These are phyloP conservation scores for Dipteronia dyeriana DNA, from an alignment of 345 rosid genomes.

Conservation along the genomic window DNA sequence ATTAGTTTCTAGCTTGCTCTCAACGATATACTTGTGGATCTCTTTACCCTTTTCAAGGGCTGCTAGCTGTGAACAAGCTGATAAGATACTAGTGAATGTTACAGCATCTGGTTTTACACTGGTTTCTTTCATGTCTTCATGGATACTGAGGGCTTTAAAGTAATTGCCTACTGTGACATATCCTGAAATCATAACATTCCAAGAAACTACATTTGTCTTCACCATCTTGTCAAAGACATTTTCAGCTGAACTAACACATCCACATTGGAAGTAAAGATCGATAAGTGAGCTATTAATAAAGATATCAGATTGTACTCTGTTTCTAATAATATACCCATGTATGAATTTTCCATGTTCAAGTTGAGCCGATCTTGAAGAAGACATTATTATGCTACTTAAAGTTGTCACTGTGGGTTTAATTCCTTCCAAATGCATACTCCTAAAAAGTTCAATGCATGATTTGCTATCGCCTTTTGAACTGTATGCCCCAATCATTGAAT, in stretches of 20 bases:
- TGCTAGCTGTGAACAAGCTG: slow-evolving; percentile 72
- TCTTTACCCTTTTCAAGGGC: slow-evolving; percentile 65
- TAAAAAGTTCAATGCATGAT: slow-evolving; percentile 52
- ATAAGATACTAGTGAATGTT: slow-evolving; percentile 56
- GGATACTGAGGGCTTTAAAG: slow-evolving; percentile 50
- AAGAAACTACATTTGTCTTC: slow-evolving; percentile 32
- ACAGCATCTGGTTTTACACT: slow-evolving; percentile 56
- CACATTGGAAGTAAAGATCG: slow-evolving; percentile 69
- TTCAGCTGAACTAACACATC: slow-evolving; percentile 51
- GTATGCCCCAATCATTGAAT: slow-evolving; percentile 57
- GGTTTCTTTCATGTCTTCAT: slow-evolving; percentile 44
- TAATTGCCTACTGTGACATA: slow-evolving; percentile 47
- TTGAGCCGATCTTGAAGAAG: slow-evolving; percentile 60
- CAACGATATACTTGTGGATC: slow-evolving; percentile 48
- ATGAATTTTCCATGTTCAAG: slow-evolving; percentile 54
- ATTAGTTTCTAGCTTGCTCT: slow-evolving; percentile 37
- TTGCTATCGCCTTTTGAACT: slow-evolving; percentile 48
- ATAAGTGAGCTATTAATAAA: slow-evolving; percentile 45
- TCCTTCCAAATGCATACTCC: slow-evolving; percentile 58
- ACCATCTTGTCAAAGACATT: slow-evolving; percentile 40
- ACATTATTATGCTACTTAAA: slow-evolving; percentile 52
- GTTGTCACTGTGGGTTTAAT: slow-evolving; percentile 53
- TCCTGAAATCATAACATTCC: slow-evolving; percentile 79
- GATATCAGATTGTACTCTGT: slow-evolving; percentile 36
- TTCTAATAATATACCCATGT: slow-evolving; percentile 56